Base-by-base conservation (phyloP, 1,139 yeast genomes). In the Diutina rugosa region DNA sequence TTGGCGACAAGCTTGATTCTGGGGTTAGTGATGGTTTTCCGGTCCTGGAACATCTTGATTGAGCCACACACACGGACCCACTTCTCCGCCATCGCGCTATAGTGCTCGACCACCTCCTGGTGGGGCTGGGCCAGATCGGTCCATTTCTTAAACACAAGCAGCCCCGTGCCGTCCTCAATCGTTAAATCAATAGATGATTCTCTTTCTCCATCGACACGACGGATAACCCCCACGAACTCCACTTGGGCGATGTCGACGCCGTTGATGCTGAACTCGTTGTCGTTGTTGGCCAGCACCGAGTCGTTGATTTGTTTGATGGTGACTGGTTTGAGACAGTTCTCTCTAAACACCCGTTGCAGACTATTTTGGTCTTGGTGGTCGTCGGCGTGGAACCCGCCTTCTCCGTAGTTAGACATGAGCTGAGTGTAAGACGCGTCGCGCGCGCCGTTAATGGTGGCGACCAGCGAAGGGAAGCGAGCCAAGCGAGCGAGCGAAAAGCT, bases 151-250 rank as follows among this genome's bases (percentile, higher is more conserved):
- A 87, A 78, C 54, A 86, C 90, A 28, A 84, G 72, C 4, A 82
- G 75, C 0, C 95, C 96, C 0, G 97, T 87, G 4, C 96, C 96
- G 66, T 91, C 97, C 64, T 90, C 96, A 26, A 90, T 66, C 32
- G 84, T 79, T 58, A 87, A 69, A 14, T 73, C 71, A 48, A 84
- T 71, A 9, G 80, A 74, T 26, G 85, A 75, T 0, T 85, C 77
- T 12, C n/a, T 12, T 55, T 78, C 78, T 56, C 80, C 81, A 14
- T 77, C 78, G 30, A 85, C 79, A 58, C 79, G 78, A 62, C 90
- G 76, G 49, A 86, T 76, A 45, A 83, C 80, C 0, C 89, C 95
- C 16, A 85, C 82, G 61, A 87, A 76, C 32, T 83, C 75, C 35
- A 86, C 82, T 70, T 80, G 74, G 62, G 77, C 81, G 57, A 85